Evolutionary conservation across 192 early-diverging fungal species (phyloP), one percentile per base, ranked within the genome.

Genomic region (Coemansia sp.): DNA sequence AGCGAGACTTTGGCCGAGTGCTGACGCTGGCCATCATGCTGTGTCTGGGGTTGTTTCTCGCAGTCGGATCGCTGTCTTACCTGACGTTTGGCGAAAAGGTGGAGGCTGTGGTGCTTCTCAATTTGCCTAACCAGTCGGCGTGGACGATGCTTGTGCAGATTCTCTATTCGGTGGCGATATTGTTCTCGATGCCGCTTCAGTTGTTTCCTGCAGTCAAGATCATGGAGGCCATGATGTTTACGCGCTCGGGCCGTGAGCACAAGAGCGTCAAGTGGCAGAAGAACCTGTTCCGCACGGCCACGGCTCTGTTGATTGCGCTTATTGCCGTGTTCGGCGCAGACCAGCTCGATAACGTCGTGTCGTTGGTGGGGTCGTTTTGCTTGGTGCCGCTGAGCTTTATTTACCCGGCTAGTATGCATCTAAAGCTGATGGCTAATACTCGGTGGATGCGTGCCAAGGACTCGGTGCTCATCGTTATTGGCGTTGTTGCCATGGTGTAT

Each of bases 141-240:
- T 73, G 88, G 64, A 92, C 93, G n/a, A 86, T 87, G 45, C 66
- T 84, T 15, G 86, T 96, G 34, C 94, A 98, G 75, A 83, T 87
- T 25, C 73, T 98, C 25, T 98, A 99, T 70, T 92, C 93, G 7
- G 73, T 97, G 50, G 95, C 97, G 23, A 99, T 99, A 61, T 85
- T 94, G 76, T 86, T 97, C n/a, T 96, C 94, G 2, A 95, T 97
- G 73, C 97, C 97, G 2, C 76, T 99, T 37, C 93, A 93, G 42
- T 85, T 96, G 41, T 99, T 98, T 76, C 95, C 97, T 0, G 92
- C 94, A 3, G 93, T 97, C 70, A 90, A 92, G 73, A 99, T 99
- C 74, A 89, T 91, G 74, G 95, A 98, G 69, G 90, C 87, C 57
- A 93, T 87, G 46, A 67, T 96, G 55, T 97, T 96, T 71, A 80